Evolutionary conservation across 1,284 basidiomycete species (phyloP), one percentile per base, ranked within the genome.

Genomic region (Tilletia horrida): DNA sequence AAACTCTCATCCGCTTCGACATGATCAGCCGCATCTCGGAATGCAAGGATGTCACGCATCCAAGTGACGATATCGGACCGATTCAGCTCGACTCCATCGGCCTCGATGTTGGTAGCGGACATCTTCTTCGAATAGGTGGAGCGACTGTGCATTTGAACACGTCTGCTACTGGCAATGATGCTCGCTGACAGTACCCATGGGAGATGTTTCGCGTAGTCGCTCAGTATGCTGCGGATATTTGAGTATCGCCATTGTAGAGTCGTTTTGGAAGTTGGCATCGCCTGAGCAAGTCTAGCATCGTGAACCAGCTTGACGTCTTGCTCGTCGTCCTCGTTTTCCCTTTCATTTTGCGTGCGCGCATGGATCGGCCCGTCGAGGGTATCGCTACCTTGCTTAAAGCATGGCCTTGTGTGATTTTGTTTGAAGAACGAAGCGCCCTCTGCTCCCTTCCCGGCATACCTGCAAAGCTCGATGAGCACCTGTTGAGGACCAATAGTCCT

Each of bases 181-280:
- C 27, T 31, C 11, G 55, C 55, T 8, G 55, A 59, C 2, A 59
- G 55, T 9, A 59, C 55, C 55, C 55, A 59, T 18, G 55, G 55
- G 18, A 59, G 27, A 40, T 59, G 55, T 14, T 35, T 40, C n/a
- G 55, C 55, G 27, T 29, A 13, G 55, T 59, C 55, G 55, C 27
- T 59, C 6, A 59, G 55, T 3, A 59, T 18, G 14, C n/a, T 59
- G 4, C 55, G 27, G 27, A 59, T 59, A 6, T 59, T 29, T 3
- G 31, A 31, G 29, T 59, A 59, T 7, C 55, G 27, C 55, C 8
- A 18, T 16, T 59, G 55, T 16, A 59, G 18, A 21, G 55, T 59
- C 14, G 55, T 13, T 21, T 29, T 31, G 9, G 55, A 59, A 35
- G 6, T n/a, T 4, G 16, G 45, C 18, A 48, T 18, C 6, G 35